Evolutionary conservation across 805 yeast genomes (phyloP), one percentile per base, ranked within the genome.

Genomic region (Candida chauliodis): DNA sequence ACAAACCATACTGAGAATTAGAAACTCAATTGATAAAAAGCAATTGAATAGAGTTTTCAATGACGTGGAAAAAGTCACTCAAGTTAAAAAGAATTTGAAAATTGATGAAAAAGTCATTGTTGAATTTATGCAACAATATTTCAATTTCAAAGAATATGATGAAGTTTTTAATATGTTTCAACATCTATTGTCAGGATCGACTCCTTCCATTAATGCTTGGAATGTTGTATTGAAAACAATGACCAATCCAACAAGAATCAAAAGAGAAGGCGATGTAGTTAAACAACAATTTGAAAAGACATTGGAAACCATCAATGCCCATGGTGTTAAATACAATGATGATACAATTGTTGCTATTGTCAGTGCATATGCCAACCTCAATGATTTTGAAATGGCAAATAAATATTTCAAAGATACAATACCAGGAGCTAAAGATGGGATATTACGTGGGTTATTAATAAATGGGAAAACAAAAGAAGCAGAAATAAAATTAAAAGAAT

Each of bases 181-280:
- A 42, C 63, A 59, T 30, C 53, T 82, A 60, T 46, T 71, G 19
- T 44, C 54, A 8, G 48, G 53, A 5, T 72, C 66, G 13, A 51
- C 45, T 18, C 78, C 78, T n/a, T 55, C 71, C 4, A 47, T 68
- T n/a, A 47, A 56, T 0, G 55, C 78, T 1, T 84, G 88, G 88
- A 79, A 80, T 37, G 67, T 74, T 36, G 65, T 82, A 20, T 58
- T 84, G 36, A 61, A 71, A 36, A 66, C 82, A 1, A 68, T 72
- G 51, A 66, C 70, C 7, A 61, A 56, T 42, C 61, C 70, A 3
- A 42, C 45, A 5, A 47, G 52, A 24, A 47, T 63, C 11, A 38
- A 38, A 2, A 38, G 59, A 58, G 41, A 65, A 56, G 31, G 56
- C 54, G 31, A 37, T 32, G 13, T 43, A 50, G 15, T 37, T 34